phyloP scores from a whole-genome alignment of 495 filamentous ascomycete genomes.

The Pseudomonodictys pantanalensis region DNA sequence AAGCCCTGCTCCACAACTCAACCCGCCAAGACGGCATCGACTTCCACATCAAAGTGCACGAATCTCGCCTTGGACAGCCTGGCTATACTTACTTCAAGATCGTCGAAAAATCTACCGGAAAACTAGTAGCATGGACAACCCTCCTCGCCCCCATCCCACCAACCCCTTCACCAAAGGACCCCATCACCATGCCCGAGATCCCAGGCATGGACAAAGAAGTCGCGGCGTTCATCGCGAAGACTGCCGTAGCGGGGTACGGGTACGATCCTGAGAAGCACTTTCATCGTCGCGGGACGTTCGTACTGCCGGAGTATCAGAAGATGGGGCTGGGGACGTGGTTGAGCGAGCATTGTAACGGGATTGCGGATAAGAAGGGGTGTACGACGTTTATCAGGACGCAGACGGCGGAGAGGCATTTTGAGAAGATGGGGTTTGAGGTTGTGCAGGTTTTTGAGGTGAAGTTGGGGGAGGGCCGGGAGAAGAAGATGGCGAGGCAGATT shows the following conservation, averaged over 20 bases:
- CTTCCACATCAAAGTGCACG: too few species aligned
- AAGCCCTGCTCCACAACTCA: not conserved
- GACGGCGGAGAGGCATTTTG: too few species aligned
- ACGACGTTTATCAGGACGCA: not conserved
- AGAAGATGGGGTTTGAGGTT: constrained; percentile 9
- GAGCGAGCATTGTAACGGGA: not conserved
- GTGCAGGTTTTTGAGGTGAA: constrained; percentile 24
- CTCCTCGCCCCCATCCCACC: too few species aligned
- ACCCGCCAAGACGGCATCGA: too few species aligned
- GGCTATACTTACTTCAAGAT: too few species aligned
- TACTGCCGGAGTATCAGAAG: not conserved
- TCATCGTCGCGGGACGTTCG: not conserved
- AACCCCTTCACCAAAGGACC: too few species aligned
- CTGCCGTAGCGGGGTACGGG: not conserved
- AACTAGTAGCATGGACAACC: too few species aligned
- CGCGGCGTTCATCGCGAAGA: not conserved
- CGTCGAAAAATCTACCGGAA: too few species aligned
- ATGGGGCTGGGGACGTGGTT: not conserved
- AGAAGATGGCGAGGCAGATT: too few species aligned
- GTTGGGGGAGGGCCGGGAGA: too few species aligned
- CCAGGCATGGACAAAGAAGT: not conserved
- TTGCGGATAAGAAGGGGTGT: not conserved
- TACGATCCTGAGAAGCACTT: not conserved
- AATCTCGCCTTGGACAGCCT: too few species aligned
- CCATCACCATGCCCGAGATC: not conserved